A percentile compares a stretch with the other conserved stretches of the same genome.
Conservation (phyloP, 805 yeast genomes). For the Wickerhamiella brachini region DNA sequence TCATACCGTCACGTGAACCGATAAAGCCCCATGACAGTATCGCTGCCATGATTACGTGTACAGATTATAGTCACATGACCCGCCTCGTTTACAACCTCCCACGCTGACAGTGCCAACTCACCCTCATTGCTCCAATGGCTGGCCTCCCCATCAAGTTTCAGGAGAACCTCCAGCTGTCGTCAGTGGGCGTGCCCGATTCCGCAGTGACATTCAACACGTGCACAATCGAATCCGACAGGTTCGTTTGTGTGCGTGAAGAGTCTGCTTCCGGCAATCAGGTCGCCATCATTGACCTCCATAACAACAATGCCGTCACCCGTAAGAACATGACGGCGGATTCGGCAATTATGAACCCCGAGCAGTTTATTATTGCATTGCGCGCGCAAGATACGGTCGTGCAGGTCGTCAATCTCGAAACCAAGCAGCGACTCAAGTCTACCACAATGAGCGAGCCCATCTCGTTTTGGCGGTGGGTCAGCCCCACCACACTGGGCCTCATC, state of each 20-base stretch:
- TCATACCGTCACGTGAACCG: too few species aligned
- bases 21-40: too few species aligned
- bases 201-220: conserved; percentile 87
- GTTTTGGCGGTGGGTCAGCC: conserved; percentile 88
- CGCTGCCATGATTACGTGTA: too few species aligned
- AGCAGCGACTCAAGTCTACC: conserved; percentile 79
- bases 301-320: conserved; percentile 66
- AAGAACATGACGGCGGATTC: conserved; percentile 96
- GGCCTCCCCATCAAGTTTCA: conserved; percentile 96
- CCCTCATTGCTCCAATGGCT: conserved; percentile 12
- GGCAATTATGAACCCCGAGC: conserved; percentile 90
- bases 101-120: conserved; percentile 7
- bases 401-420: conserved; percentile 75
- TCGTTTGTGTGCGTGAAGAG: conserved; percentile 48
- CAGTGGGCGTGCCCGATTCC: conserved; percentile 71
- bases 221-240: conserved; percentile 85
- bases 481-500: conserved; percentile 64
- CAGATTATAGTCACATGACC: too few species aligned
- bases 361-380: conserved; percentile 71
- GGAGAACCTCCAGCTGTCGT: conserved; percentile 79
- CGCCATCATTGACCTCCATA: conserved; percentile 75
- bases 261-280: conserved; percentile 52
- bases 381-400: conserved; percentile 93
- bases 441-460: conserved; percentile 79
- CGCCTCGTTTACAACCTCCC: neutral